Evolutionary conservation across 345 rosid species (phyloP).

Genomic region (Aegle marmelos): DNA sequence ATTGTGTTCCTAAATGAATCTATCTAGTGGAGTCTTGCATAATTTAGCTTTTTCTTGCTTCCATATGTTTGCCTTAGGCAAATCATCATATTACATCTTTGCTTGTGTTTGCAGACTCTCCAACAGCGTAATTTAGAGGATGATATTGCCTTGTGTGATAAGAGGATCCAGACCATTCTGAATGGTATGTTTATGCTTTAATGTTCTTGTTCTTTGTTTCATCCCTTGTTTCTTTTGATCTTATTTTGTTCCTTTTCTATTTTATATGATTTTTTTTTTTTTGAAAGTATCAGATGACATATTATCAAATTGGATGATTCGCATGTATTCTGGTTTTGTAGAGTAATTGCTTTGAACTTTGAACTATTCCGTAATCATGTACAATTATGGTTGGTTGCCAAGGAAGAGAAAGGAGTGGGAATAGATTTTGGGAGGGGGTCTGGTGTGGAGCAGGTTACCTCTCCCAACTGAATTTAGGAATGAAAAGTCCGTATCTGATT

Average conservation of each 20-base stretch:
- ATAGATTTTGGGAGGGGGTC: neutral
- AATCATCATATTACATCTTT: conserved; percentile 1
- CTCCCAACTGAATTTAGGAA: neutral
- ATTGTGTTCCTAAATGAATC: neutral
- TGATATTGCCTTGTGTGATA: conserved; percentile 64
- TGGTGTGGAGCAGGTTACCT: neutral
- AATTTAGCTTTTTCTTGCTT: neutral
- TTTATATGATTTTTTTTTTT: neutral
- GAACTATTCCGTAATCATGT: neutral
- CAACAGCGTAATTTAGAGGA: conserved; percentile 64
- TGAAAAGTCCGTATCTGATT: neutral
- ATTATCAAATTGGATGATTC: neutral
- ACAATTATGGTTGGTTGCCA: neutral
- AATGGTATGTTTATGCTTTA: conserved; percentile 30
- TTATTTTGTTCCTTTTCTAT: neutral
- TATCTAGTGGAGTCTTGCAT: neutral
- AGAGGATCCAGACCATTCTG: conserved; percentile 41
- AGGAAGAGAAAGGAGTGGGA: neutral
- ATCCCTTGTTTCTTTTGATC: neutral
- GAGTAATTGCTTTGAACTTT: neutral
- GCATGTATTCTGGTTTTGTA: neutral
- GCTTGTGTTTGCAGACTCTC: conserved; percentile 44
- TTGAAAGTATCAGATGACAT: neutral
- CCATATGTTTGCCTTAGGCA: neutral
- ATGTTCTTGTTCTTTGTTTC: neutral